A percentile compares a stretch with the other conserved stretches of the same genome.
These are phyloP conservation scores for Globisporangium paddicum DNA, from an alignment of 352 stramenopile species.

Conservation along the genomic window DNA sequence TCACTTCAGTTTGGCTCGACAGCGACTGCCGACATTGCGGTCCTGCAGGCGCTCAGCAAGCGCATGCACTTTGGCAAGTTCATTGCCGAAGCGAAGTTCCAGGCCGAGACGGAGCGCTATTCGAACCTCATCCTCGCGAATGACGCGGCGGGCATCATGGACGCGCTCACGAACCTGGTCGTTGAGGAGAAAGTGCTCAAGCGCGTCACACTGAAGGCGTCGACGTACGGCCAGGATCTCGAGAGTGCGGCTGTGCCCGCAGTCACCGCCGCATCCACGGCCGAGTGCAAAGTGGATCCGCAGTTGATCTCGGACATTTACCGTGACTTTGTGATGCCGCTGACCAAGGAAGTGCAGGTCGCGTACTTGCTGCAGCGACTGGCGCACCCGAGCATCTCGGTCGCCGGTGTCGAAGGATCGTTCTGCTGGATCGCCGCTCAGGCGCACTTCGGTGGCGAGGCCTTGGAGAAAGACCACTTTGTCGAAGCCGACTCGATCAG, in stretches of 20 bases:
- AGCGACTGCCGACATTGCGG: constrained; percentile 87
- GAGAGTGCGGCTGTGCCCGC: constrained; percentile 34
- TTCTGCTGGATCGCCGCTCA: constrained; percentile 75
- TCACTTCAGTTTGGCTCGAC: constrained; percentile 67
- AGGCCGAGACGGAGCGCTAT: constrained; percentile 88
- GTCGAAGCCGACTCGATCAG: constrained; percentile 53
- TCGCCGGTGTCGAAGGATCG: constrained; percentile 62
- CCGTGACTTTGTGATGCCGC: constrained; percentile 96
- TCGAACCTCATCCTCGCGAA: constrained; percentile 89
- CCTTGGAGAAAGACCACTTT: constrained; percentile 42
- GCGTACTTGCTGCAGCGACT: constrained; percentile 85
- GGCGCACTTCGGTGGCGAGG: constrained; percentile 57
- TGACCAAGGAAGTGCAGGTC: constrained; percentile 99
- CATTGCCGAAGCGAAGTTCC: constrained; percentile 97
- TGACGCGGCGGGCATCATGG: constrained; percentile 95
- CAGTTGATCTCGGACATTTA: constrained; percentile 96
- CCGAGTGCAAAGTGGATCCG: constrained; percentile 93
- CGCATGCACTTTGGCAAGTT: constrained; percentile 99
- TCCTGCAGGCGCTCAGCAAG: constrained; percentile 94
- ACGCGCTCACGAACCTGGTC: constrained; percentile 91
- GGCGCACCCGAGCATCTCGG: constrained; percentile 68
- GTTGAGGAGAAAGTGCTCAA: constrained; percentile 93
- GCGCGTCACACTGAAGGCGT: constrained; percentile 95
- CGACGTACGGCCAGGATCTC: constrained; percentile 92
- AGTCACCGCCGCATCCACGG: constrained; percentile 14